A percentile compares a stretch with the other conserved stretches of the same genome.
phyloP scores from a whole-genome alignment of 129 eudicot genomes.

The Glebionis coronaria region DNA sequence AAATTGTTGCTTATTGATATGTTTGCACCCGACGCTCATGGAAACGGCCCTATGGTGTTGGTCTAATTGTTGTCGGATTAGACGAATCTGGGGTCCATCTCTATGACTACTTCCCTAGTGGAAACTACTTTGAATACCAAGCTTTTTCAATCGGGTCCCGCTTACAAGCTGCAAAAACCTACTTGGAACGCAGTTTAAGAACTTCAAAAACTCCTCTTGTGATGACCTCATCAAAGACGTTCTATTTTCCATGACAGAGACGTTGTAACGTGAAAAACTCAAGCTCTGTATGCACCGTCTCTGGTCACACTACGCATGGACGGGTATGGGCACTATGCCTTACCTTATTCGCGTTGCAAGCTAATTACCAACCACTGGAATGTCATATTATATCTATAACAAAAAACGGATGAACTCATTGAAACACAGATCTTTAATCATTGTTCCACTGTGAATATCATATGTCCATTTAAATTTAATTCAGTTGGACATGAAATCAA shows the following conservation, averaged over 20 bases:
- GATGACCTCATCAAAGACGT: conserved; percentile 88
- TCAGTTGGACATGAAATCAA: no score
- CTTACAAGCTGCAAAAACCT: conserved; percentile 96
- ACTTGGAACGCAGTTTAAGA: conserved; percentile 83
- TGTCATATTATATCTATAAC: no score
- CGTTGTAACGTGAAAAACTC: conserved; percentile 90
- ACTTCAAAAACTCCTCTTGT: conserved; percentile 56
- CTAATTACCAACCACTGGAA: no score
- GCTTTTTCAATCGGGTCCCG: conserved; percentile 97
- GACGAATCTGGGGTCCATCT: conserved; percentile 98
- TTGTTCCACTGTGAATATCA: no score
- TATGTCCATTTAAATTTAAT: no score
- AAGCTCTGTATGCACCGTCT: conserved; percentile 70
- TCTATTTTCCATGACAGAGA: conserved; percentile 84
- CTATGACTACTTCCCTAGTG: conserved; percentile 94
- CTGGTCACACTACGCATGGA: no score
- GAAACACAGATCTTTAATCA: no score
- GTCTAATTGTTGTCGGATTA: conserved; percentile 81
- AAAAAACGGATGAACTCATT: no score
- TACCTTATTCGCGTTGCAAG: no score
- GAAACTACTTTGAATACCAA: conserved; percentile 94
- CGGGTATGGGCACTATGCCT: no score
- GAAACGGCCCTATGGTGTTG: conserved; percentile 92
- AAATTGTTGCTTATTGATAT: conserved; percentile 28
- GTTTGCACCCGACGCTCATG: conserved; percentile 97